A percentile compares a stretch with the other conserved stretches of the same genome.
Evolutionary conservation across 257 asterid species (phyloP).

Genomic region (Plantago major): DNA sequence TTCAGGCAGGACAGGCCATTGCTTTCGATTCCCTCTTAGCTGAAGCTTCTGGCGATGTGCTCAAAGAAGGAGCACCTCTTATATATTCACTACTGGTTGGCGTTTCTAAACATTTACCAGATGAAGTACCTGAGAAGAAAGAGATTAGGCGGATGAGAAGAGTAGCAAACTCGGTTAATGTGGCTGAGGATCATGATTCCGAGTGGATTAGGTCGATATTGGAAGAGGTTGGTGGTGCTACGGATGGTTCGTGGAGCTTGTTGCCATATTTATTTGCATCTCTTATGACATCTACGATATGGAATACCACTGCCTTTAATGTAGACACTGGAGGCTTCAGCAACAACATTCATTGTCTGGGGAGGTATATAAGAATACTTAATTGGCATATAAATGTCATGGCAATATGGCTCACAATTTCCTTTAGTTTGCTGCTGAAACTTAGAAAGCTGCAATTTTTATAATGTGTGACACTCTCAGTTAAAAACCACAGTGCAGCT

Average conservation of each 20-base stretch:
- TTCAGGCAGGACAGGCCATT: conserved; percentile 94
- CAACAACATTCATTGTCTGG: conserved; percentile 89
- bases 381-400: background rate
- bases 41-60: conserved; percentile 78
- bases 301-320: conserved; percentile 88
- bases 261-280: conserved; percentile 89
- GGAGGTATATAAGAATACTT: conserved; percentile 41
- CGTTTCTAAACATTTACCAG: conserved; percentile 72
- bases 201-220: conserved; percentile 84
- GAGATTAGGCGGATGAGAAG: conserved; percentile 88
- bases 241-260: conserved; percentile 91
- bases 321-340: conserved; percentile 92
- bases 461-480: background rate
- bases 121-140: conserved; percentile 79
- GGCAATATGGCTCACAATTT: background rate
- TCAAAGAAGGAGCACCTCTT: conserved; percentile 89
- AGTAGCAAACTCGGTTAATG: conserved; percentile 68
- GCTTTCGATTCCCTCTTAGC: conserved; percentile 80
- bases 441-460: background rate
- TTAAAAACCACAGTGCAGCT: background rate
- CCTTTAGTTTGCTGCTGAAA: background rate
- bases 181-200: conserved; percentile 69
- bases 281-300: conserved; percentile 75
- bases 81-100: conserved; percentile 82
- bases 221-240: conserved; percentile 92